These are phyloP conservation scores for Sporopachydermia cereana DNA, from an alignment of 1,139 yeast genomes.

Conservation along the genomic window DNA sequence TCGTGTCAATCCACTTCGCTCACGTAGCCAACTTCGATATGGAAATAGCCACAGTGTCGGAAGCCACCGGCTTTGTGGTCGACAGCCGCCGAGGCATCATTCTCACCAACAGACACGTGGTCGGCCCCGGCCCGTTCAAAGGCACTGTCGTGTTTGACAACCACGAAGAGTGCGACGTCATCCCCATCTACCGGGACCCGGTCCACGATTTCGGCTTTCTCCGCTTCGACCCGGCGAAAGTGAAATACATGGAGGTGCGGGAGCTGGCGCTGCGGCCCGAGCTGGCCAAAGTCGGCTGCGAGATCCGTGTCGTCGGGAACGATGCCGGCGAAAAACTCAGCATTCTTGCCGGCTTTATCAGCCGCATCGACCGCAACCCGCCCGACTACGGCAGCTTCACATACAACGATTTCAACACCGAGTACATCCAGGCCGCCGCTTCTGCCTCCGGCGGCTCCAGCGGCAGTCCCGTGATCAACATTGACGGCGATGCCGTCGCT, in stretches of 20 bases:
- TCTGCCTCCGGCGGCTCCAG: slow-evolving; percentile 93
- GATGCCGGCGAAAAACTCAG: slow-evolving; percentile 93
- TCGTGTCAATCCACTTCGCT: slow-evolving; percentile 81
- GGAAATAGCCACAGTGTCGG: slow-evolving; percentile 70
- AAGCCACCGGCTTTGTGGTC: slow-evolving; percentile 94
- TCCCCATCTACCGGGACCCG: slow-evolving; percentile 74
- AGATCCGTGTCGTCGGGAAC: slow-evolving; percentile 89
- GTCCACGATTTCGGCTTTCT: slow-evolving; percentile 80
- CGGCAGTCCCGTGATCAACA: slow-evolving; percentile 89
- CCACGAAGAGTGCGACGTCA: slow-evolving; percentile 86
- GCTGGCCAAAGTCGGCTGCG: slow-evolving; percentile 78
- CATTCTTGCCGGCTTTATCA: slow-evolving; percentile 79
- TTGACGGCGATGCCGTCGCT: slow-evolving; percentile 81
- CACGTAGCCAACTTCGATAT: slow-evolving; percentile 84
- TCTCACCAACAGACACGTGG: slow-evolving; percentile 87
- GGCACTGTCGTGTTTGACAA: slow-evolving; percentile 90
- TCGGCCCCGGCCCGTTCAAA: slow-evolving; percentile 87
- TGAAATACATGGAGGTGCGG: slow-evolving; percentile 63
- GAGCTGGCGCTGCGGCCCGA: slow-evolving; percentile 68
- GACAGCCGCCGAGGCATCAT: slow-evolving; percentile 73
- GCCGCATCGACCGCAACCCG: slow-evolving; percentile 85
- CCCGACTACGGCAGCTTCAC: slow-evolving; percentile 86
- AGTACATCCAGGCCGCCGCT: slow-evolving; percentile 94
- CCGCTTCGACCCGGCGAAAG: slow-evolving; percentile 56
- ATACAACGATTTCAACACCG: slow-evolving; percentile 93